Evolutionary conservation across 495 filamentous ascomycete species (phyloP), one percentile per base, ranked within the genome.

Genomic region (Cairneyella variabilis): DNA sequence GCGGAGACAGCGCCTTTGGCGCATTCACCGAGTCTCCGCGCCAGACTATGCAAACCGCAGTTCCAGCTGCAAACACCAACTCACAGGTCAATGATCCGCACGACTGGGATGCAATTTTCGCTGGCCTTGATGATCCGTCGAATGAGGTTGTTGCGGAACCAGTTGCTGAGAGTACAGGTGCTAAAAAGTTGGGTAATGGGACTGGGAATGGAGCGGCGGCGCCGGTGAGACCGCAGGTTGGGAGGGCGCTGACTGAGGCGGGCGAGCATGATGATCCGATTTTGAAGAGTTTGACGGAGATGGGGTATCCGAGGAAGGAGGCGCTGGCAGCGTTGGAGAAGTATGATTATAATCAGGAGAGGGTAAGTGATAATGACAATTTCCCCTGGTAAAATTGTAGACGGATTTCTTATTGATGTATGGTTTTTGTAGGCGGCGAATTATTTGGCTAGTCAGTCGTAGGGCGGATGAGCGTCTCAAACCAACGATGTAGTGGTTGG

Each of bases 101-200:
- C 57, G 92, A 97, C 61, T 98, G 93, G 93, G 93, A 97, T 57
- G 87, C 90, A 18, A 90, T 98, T 22, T 97, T 97, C 65, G 88
- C 90, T 2, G 83, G 86, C 26, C 70, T 95, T 5, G 86, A 91
- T 32, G 73, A 73, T 0, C 67, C 57, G 28, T 32, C 28, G 14
- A n/a, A n/a, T n/a, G n/a, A n/a, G n/a, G n/a, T n/a, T n/a, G n/a
- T n/a, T n/a, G n/a, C n/a, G 34, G 41, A 39, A 30, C 38, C 63
- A 42, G 51, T 27, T 12, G 26, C 56, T 10, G 46, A 51, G 21
- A 21, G 54, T 26, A 26, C 51, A 36, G 18, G 46, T 28, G 40
- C 26, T 1, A 27, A 34, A n/a, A 40, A 48, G n/a, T 20, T 28
- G 7, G n/a, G 38, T 0, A 48, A 58, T 26, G 48, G 47, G 5